Evolutionary conservation across 805 yeast genomes (phyloP).

Genomic region (Lipomyces starkeyi): DNA sequence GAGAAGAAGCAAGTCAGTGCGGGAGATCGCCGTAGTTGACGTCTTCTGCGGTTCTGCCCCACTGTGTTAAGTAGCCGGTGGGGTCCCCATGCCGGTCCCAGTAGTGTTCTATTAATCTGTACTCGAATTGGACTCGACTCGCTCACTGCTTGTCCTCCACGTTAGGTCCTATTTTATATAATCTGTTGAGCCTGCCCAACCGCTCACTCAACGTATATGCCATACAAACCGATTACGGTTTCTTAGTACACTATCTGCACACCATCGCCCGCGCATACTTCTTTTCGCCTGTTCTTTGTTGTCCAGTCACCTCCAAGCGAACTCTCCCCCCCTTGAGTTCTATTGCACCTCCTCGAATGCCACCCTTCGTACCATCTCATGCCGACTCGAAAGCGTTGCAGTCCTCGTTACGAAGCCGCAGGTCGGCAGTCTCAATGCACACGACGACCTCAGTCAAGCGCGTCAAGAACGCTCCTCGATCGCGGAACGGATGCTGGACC

Average conservation of each 20-base stretch:
- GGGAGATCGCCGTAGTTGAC: too few relatives aligned
- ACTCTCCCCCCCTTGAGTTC: not conserved
- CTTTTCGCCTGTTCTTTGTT: not conserved
- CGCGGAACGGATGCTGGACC: conserved; percentile 36
- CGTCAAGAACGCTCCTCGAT: conserved; percentile 9
- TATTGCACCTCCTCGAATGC: not conserved
- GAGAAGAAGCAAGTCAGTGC: too few relatives aligned
- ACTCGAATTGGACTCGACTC: too few relatives aligned
- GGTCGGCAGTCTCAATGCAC: not conserved
- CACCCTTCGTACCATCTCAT: not conserved
- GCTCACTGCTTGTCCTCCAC: too few relatives aligned
- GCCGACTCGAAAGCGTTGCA: not conserved
- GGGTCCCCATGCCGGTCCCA: too few relatives aligned
- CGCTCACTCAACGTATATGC: too few relatives aligned
- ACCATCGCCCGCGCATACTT: not conserved
- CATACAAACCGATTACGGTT: too few relatives aligned
- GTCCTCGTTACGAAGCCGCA: not conserved
- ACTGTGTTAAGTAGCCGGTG: too few relatives aligned
- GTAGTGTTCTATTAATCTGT: too few relatives aligned
- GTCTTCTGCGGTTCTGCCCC: too few relatives aligned
- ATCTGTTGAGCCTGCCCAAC: too few relatives aligned
- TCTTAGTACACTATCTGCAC: not conserved
- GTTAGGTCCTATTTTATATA: too few relatives aligned
- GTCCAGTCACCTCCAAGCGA: not conserved
- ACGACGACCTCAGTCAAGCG: not conserved